These are phyloP conservation scores for Kodamaea ohmeri DNA, from an alignment of 1,139 yeast genomes.

Conservation along the genomic window DNA sequence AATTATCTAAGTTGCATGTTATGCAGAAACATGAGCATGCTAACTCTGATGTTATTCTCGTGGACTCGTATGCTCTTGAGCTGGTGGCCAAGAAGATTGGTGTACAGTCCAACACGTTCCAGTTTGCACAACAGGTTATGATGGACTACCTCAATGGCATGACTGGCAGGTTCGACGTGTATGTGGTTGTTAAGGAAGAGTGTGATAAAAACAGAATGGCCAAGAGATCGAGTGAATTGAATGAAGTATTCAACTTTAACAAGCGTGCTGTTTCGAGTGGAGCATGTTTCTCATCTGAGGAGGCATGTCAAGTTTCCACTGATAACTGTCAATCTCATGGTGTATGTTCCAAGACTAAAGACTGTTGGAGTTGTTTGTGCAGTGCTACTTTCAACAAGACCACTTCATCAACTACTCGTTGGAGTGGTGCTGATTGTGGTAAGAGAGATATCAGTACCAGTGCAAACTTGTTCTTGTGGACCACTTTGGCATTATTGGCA, in stretches of 20 bases:
- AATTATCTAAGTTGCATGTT: slow-evolving; percentile 46
- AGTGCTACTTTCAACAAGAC: slow-evolving; percentile 46
- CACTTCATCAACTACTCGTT: slow-evolving; percentile 51
- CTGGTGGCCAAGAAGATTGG: slow-evolving; percentile 46
- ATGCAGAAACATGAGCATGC: slow-evolving; percentile 17
- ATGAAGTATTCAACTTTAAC: slow-evolving; percentile 19
- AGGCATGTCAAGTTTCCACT: slow-evolving; percentile 53
- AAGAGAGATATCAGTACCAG: slow-evolving; percentile 64
- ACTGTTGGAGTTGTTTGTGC: slow-evolving; percentile 61
- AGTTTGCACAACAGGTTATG: slow-evolving; percentile 34
- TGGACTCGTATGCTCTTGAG: slow-evolving; percentile 41
- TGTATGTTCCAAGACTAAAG: slow-evolving; percentile 41
- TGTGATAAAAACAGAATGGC: slow-evolving; percentile 3
- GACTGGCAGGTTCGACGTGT: slow-evolving; percentile 30
- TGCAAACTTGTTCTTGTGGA: slow-evolving; percentile 68
- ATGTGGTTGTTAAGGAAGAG: slow-evolving; percentile 12
- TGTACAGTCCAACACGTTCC: slow-evolving; percentile 36
- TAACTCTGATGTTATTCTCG: slow-evolving; percentile 24
- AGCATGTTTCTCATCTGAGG: slow-evolving; percentile 45
- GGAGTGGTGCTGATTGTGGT: slow-evolving; percentile 68
- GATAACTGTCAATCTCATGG: slow-evolving; percentile 64
- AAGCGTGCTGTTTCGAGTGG: slow-evolving; percentile 16
- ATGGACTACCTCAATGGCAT: slow-evolving; percentile 30
- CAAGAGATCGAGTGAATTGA: slow-evolving; percentile 27
- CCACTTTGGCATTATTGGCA: slow-evolving; percentile 46